Conservation (phyloP, 148 eudicot genomes). For the Polygonum aviculare region DNA sequence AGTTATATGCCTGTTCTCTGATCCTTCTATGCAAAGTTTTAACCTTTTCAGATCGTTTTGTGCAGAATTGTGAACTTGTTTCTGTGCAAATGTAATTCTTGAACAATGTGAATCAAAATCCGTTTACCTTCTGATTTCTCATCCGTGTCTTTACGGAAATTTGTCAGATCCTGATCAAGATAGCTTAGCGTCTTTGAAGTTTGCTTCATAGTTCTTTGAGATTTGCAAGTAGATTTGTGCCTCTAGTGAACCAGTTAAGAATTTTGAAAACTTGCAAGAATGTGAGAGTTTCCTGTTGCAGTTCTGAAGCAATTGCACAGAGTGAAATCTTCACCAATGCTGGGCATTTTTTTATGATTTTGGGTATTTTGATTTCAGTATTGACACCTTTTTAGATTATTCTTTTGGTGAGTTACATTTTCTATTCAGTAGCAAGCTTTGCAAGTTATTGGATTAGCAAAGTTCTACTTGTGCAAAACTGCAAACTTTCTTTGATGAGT, state of each 20-base stretch:
- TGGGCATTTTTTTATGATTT: not conserved
- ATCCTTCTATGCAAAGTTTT: not conserved
- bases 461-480: not conserved
- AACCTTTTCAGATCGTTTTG: not conserved
- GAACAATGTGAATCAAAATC: not conserved
- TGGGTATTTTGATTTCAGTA: not conserved
- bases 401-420: not conserved
- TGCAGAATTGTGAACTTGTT: not conserved
- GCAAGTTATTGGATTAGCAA: not conserved
- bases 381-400: not conserved
- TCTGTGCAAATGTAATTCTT: not conserved
- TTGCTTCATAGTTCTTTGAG: not conserved
- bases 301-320: not conserved
- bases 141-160: not conserved
- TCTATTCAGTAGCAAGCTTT: not conserved
- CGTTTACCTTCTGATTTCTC: not conserved
- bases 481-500: too few species aligned
- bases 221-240: not conserved
- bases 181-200: not conserved
- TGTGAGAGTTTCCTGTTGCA: not conserved
- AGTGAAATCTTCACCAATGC: not conserved
- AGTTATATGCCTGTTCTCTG: too few species aligned
- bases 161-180: not conserved
- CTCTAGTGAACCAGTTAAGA: not conserved
- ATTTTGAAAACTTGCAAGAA: not conserved